Evolutionary conservation across 2,329 filamentous ascomycete species (phyloP).

Genomic region (Blastomyces emzantsi): DNA sequence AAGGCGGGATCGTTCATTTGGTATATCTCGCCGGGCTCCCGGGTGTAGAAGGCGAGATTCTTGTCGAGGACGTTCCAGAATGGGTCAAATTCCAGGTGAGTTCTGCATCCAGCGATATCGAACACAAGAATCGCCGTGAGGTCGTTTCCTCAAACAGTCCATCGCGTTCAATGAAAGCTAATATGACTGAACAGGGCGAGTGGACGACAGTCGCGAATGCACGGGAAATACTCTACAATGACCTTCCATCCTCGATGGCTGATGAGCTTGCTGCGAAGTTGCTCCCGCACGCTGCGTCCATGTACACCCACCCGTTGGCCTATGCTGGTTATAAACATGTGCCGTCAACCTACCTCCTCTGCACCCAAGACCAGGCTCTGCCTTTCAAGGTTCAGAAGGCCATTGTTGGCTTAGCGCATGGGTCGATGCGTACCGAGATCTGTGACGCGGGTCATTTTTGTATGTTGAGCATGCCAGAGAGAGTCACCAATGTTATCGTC

Average conservation of each 20-base stretch:
- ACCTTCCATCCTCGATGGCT: slow-evolving; percentile 22
- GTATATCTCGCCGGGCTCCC: slow-evolving; percentile 18
- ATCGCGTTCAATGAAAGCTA: neutral
- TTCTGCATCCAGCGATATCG: neutral
- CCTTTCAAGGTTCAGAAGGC: slow-evolving; percentile 25
- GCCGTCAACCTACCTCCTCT: slow-evolving; percentile 29
- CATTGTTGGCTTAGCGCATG: slow-evolving; percentile 25
- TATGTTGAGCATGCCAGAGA: slow-evolving; percentile 33
- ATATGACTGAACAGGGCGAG: neutral
- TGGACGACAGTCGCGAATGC: neutral
- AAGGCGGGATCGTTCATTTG: slow-evolving; percentile 26
- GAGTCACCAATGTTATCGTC: slow-evolving; percentile 15
- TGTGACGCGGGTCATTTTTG: slow-evolving; percentile 34
- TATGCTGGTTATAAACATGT: slow-evolving; percentile 30
- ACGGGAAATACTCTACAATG: slow-evolving; percentile 22
- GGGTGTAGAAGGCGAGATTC: neutral
- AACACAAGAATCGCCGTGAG: neutral
- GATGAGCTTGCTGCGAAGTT: slow-evolving; percentile 19
- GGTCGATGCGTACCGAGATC: slow-evolving; percentile 25
- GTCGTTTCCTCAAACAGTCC: neutral
- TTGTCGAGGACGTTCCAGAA: neutral
- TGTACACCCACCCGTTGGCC: slow-evolving; percentile 21
- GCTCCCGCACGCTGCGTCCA: slow-evolving; percentile 21
- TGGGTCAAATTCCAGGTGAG: slow-evolving; percentile 1
- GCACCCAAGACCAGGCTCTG: slow-evolving; percentile 30